Evolutionary conservation across 139 green algal species (phyloP), one percentile per base, ranked within the genome.

Genomic region (Nannochloris sp.): DNA sequence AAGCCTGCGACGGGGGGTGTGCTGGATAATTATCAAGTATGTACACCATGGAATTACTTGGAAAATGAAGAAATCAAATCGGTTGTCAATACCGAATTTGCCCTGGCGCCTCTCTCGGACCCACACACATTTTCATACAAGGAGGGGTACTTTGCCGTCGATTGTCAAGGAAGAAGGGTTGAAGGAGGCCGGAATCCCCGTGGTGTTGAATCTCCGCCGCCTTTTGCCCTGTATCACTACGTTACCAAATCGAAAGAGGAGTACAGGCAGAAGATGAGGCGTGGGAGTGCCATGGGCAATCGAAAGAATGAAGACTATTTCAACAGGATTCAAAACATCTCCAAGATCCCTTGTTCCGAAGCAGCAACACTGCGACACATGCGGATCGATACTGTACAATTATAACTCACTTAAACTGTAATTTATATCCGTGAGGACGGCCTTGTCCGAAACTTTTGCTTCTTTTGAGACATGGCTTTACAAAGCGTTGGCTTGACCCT

Each of bases 211-310:
- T 36, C 13, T 30, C 60, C 33, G 13, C 33, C 36, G 8, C 31
- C 6, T 20, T 44, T 65, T 50, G 53, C 44, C 29, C 25, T 71
- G 30, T 71, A 46, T 31, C 65, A 71, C 33, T 71, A 58, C 31
- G 65, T 49, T 3, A 62, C 44, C 14, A 71, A 71, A 62, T 58
- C 29, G 11, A 50, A 57, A 40, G 30, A 30, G n/a, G 53, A 71
- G 9, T 71, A 71, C 51, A 30, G 33, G 33, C 12, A 56, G 23
- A 71, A 67, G 45, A 73, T 73, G 58, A 31, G 13, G 17, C 16
- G 45, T 40, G 66, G 66, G 16, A 59, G 31, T 49, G 66, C 44
- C 1, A 73, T 73, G 66, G 66, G 66, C 23, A 73, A 73, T 57
- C 17, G 40, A 51, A 73, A 73, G 43, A 14, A 11, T 10, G 46